Base-by-base conservation (phyloP, 1,284 basidiomycete species). In the Cutaneotrichosporon cavernicola region DNA sequence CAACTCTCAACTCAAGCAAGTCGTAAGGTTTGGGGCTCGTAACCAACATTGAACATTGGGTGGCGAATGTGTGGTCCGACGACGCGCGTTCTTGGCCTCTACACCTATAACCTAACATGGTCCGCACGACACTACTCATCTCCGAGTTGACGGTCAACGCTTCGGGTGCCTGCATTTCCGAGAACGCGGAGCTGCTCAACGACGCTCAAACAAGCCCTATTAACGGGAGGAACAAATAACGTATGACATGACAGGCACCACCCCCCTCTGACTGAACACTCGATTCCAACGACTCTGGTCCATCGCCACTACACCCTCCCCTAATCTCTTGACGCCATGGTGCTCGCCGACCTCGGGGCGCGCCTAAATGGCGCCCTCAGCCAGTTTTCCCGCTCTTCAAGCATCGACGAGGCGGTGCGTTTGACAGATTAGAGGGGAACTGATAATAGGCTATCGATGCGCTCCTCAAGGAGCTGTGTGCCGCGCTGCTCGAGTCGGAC, bases 401-500 rank as follows among this genome's bases (percentile, higher is more conserved):
- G 94, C 49, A 86, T 97, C 60, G 93, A 97, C 74, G 93, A 97
- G 76, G 90, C 91, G 84, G 93, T 90, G 21, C 22, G 76, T 67
- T 5, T 14, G 4, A 16, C 16, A 14, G 60, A 38, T 32, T 30
- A 30, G 30, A 30, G 22, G 16, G 13, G 14, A 11, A 26, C 60
- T 65, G 30, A 71, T 56, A 59, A 43, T 67, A 91, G 93, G 92
- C 94, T 56, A 88, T 99, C 73, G 96, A 98, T 83, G 88, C 88
- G 7, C 88, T 93, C 14, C 87, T 99, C 70, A 99, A 98, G 82
- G 91, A 96, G 81, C 91, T 99, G 69, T 94, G 92, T 68, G 86
- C 92, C 31, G 97, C 96, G 2, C 84, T 99, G 56, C 86, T 99
- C 60, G 94, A 97, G 81, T 90, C 94, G 32, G 97, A 99, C 81